Conservation (phyloP, 331 rosid genomes). For the Spiraea crenata region DNA sequence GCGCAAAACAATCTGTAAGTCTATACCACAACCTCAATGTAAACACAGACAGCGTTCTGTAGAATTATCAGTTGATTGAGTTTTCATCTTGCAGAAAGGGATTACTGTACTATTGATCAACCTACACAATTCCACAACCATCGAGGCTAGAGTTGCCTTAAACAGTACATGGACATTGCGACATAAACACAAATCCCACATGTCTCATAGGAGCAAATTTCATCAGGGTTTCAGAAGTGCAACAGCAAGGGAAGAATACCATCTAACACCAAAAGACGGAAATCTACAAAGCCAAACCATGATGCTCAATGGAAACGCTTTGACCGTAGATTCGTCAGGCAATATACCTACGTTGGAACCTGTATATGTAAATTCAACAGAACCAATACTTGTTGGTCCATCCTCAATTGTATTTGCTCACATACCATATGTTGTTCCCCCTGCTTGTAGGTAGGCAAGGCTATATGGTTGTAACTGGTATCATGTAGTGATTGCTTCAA, state of each 20-base stretch:
- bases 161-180: slow-evolving; percentile 25
- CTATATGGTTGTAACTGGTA: slow-evolving; percentile 45
- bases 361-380: slow-evolving; percentile 45
- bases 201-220: slow-evolving; percentile 17
- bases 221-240: slow-evolving; percentile 19
- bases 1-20: slow-evolving; percentile 89
- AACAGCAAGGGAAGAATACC: slow-evolving; percentile 70
- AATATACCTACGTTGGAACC: slow-evolving; percentile 70
- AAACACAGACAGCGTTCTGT: not conserved
- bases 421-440: slow-evolving; percentile 56
- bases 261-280: slow-evolving; percentile 61
- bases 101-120: slow-evolving; percentile 70
- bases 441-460: slow-evolving; percentile 55
- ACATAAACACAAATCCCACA: slow-evolving; percentile 35
- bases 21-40: not conserved
- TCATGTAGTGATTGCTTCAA: slow-evolving; percentile 34
- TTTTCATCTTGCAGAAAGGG: slow-evolving; percentile 58
- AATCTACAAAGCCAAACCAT: slow-evolving; percentile 72
- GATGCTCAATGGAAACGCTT: slow-evolving; percentile 70
- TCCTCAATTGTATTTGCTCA: slow-evolving; percentile 80
- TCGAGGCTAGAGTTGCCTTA: slow-evolving; percentile 36
- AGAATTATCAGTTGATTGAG: slow-evolving; percentile 23
- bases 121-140: slow-evolving; percentile 52
- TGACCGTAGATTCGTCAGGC: slow-evolving; percentile 57
- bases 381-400: slow-evolving; percentile 62